Evolutionary conservation across 1,139 yeast genomes (phyloP), one percentile per base, ranked within the genome.

Genomic region (Suhomyces choctaworum): DNA sequence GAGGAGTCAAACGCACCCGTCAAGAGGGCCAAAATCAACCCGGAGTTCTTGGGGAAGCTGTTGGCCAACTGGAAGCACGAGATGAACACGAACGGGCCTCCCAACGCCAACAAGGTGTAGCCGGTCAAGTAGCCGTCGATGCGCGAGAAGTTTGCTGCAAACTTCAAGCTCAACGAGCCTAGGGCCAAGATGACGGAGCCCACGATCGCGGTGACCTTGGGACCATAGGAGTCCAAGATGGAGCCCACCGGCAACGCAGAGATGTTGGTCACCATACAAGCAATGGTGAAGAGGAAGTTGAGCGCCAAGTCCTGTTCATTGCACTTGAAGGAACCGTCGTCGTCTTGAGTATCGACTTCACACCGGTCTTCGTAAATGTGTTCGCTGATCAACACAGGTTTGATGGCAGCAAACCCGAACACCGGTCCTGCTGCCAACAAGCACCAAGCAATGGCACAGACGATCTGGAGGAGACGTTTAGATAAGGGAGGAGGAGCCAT

Each of bases 351-450:
- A 16, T 31, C 47, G 41, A 34, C 58, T 12, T 54, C 56, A 58
- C 97, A 90, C 15, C 65, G 57, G 9, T 78, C 75, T 20, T 70
- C 59, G 52, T 90, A 90, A n/a, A 89, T 80, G 2, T 89, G 88
- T 55, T 89, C 90, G 7, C 69, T 59, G 16, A 87, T 76, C 31
- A 90, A 66, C 4, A 89, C 76, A 4, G 95, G 95, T 54, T 90
- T 90, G 36, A 90, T 65, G 3, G 97, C 97, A 13, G 97, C 96
- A 64, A 89, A 90, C 1, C 97, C 95, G 67, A 90, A 90, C 8
- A 89, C 82, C 1, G 95, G 89, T 2, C 97, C 97, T 0, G 96
- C 96, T 2, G 96, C 90, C 25, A 88, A 66, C 16, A 89, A 64
- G 62, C 97, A 89, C 96, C 96, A 89, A 1, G 71, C 46, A 22